phyloP scores from a whole-genome alignment of 495 filamentous ascomycete species.

The Neurospora pannonica region DNA sequence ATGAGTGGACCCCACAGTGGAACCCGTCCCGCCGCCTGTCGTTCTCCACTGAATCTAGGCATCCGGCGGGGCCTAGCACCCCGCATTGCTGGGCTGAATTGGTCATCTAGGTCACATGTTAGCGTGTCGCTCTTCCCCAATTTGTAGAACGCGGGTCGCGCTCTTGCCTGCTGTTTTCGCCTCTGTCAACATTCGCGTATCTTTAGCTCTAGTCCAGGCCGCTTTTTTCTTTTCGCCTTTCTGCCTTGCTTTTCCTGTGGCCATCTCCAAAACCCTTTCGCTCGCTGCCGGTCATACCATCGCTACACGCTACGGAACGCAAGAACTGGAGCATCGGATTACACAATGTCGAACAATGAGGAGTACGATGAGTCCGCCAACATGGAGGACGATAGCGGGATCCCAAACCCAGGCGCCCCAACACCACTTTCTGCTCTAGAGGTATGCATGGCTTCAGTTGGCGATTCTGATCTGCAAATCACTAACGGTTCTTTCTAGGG shows the following conservation, averaged over 20 bases:
- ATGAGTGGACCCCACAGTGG: neutral
- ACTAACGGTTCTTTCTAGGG: conserved; percentile 40
- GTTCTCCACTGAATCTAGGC: neutral
- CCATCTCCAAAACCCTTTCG: neutral
- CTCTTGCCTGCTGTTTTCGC: conserved; percentile 5
- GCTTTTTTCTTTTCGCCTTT: neutral
- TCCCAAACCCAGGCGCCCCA: conserved; percentile 79
- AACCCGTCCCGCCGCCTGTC: neutral
- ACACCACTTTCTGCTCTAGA: conserved; percentile 86
- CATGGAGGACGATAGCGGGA: conserved; percentile 34
- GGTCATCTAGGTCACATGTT: conserved; percentile 15
- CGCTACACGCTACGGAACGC: neutral
- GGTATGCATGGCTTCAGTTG: conserved; percentile 40
- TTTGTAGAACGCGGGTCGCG: conserved; percentile 12
- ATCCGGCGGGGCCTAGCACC: neutral
- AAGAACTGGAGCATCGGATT: neutral
- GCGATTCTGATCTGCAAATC: neutral
- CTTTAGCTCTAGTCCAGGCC: neutral
- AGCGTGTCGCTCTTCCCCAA: conserved; percentile 9
- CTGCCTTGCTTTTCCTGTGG: neutral
- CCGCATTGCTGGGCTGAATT: neutral
- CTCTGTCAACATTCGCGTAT: conserved; percentile 11
- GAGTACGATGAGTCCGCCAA: conserved; percentile 33
- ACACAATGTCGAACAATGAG: conserved; percentile 24
- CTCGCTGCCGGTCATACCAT: neutral